Base-by-base conservation (phyloP, 2,329 filamentous ascomycete genomes). In the Fusarium tuaranense region DNA sequence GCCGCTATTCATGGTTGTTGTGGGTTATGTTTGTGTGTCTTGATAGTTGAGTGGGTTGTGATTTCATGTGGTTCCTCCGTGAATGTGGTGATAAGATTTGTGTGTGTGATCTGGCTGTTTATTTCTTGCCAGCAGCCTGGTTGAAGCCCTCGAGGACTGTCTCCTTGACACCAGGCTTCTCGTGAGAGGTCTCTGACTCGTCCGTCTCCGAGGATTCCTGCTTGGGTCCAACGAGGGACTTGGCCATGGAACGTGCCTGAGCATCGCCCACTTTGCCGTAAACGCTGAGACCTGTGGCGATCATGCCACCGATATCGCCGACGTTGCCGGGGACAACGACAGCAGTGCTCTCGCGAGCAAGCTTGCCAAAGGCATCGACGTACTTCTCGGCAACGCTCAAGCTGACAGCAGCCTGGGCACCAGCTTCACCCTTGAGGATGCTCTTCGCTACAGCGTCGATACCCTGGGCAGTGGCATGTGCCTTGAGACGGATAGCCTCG, bases 311-410 rank as follows among this genome's bases (percentile, higher is more conserved):
- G 78, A 99, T 95, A 81, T 99, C 97, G 70, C 97, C 97, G 41
- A 99, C 95, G 80, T 99, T 98, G 13, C 97, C 97, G 1, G 97
- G 97, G 16, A 99, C 95, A 22, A 99, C 95, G 32, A 99, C 93
- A 6, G 95, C 94, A 5, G 97, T 99, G 78, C 97, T 95, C 87
- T 99, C 95, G 85, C 96, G 97, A 61, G 97, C 97, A 77, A 99
- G 87, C 81, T 95, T 94, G 76, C 90, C 92, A 80, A 98, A 99
- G 5, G 97, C 97, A 55, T 97, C 96, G 63, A 99, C 97, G 79
- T 99, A 99, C 85, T 98, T 98, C 89, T 99, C 97, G 0, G 97
- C 97, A 10, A 99, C 94, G 16, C 90, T 94, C 72, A 99, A 85
- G 79, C 94, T 95, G 53, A 99, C 89, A 30, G 97, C 97, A 38